Base-by-base conservation (phyloP, 2,329 filamentous ascomycete genomes). In the Diaporthe capsici region DNA sequence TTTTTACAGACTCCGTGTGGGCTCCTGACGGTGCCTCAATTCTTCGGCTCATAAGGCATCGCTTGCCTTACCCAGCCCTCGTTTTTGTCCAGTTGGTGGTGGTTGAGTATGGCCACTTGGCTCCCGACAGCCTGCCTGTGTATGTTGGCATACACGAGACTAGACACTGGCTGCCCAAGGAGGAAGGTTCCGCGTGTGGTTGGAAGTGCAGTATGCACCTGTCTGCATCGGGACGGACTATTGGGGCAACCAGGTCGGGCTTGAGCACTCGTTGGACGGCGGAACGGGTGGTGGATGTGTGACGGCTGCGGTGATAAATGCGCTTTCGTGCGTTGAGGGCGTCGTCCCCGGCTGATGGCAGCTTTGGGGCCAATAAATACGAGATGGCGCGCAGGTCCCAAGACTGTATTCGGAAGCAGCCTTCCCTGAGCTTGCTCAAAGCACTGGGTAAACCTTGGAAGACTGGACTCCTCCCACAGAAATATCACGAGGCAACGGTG, bases 221-320 rank as follows among this genome's bases (percentile, higher is more conserved):
- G 34, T 8, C 73, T 71, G 22, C 12, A 71, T 74, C 12, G 39
- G 65, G 53, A 47, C 39, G n/a, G 39, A 65, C 58, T 73, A 73
- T 65, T 57, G 71, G 44, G 20, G 20, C 22, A 9, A 25, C 39
- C 47, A 37, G 10, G 25, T 31, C 47, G 49, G n/a, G 10, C 51
- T 10, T 12, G 28, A 25, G 17, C 25, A 63, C 34, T n/a, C 37
- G 71, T 65, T 73, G 71, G 71, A 31, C 25, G 17, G 34, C 58
- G 47, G 34, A 42, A 42, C 47, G n/a, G 31, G 1, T 55, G 37
- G 61, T 65, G 37, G 49, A 55, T 42, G 65, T 70, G 65, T 55
- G 65, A 53, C 63, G 49, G 63, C 28, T 13, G 65, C 47, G 47
- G 63, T 53, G 34, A 70, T 55, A 20, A 12, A 39, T 70, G 65